Conservation (phyloP, 306 rosid genomes). For the Sesbania bispinosa region DNA sequence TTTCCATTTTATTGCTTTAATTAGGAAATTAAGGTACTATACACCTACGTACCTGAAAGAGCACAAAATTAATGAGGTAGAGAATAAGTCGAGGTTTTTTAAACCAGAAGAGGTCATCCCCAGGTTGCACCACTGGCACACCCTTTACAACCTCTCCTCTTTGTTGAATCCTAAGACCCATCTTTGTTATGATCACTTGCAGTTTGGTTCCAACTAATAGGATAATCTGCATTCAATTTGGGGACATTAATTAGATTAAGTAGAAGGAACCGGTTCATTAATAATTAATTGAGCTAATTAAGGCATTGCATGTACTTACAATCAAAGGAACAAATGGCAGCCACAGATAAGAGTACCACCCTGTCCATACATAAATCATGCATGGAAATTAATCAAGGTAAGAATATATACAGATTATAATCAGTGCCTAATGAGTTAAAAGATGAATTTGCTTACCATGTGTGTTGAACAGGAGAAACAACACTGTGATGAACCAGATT, state of each 20-base stretch:
- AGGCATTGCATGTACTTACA: constrained; percentile 76
- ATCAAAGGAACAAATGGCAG: constrained; percentile 79
- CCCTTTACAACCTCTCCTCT: constrained; percentile 88
- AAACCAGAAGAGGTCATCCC: constrained; percentile 88
- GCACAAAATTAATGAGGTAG: constrained; percentile 74
- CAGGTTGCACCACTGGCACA: constrained; percentile 69
- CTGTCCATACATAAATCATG: too few species aligned
- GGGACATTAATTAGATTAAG: too few species aligned
- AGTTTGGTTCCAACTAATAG: constrained; percentile 80
- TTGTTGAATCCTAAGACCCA: constrained; percentile 67
- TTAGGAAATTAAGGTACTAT: too few species aligned
- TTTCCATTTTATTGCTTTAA: too few species aligned
- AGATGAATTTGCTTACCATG: constrained; percentile 57
- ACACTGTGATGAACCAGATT: constrained; percentile 74
- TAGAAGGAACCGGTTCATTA: too few species aligned
- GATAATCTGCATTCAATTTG: constrained; percentile 44
- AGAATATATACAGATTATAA: too few species aligned
- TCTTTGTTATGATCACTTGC: constrained; percentile 83
- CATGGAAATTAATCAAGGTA: too few species aligned
- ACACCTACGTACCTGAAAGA: too few species aligned
- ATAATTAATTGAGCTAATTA: too few species aligned
- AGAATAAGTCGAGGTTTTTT: constrained; percentile 68
- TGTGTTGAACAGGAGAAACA: constrained; percentile 72
- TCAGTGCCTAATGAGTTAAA: too few species aligned
- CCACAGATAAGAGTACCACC: constrained; percentile 80